A percentile compares a stretch with the other conserved stretches of the same genome.
Evolutionary conservation across 768 basidiomycete species (phyloP).

Genomic region (Lyophyllum shimeji): DNA sequence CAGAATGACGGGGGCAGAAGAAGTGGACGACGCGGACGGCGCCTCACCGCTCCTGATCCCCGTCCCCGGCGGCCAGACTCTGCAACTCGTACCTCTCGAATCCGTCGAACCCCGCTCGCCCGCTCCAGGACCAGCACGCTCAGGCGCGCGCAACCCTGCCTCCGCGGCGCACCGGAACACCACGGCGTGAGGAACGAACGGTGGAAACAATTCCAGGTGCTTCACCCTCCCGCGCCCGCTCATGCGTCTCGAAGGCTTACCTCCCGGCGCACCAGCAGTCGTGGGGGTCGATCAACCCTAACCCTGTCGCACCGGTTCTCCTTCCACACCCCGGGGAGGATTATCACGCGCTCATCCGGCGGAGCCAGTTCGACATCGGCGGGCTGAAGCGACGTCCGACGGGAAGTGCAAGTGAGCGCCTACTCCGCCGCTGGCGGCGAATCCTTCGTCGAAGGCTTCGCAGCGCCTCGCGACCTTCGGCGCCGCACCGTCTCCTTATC

Average conservation of each 20-base stretch:
- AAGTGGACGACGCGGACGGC: neutral
- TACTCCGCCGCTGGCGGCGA: slow-evolving; percentile 38
- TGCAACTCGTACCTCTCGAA: neutral
- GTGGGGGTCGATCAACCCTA: too few species aligned
- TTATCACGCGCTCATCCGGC: slow-evolving; percentile 75
- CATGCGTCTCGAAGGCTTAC: slow-evolving; percentile 3
- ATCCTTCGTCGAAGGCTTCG: slow-evolving; percentile 54
- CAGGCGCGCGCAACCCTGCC: too few species aligned
- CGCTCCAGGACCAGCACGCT: neutral
- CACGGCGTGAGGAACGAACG: too few species aligned
- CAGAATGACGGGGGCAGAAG: neutral
- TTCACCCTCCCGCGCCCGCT: slow-evolving; percentile 6
- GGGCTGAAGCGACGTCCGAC: slow-evolving; percentile 63
- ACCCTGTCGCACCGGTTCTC: slow-evolving; percentile 82
- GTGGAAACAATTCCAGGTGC: neutral
- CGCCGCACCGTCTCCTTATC: slow-evolving; percentile 45
- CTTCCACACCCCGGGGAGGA: slow-evolving; percentile 72
- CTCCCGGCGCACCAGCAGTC: too few species aligned
- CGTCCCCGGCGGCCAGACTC: slow-evolving; percentile 8
- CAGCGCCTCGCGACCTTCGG: slow-evolving; percentile 40
- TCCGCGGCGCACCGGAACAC: too few species aligned
- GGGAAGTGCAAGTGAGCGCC: slow-evolving; percentile 66
- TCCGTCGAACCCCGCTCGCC: neutral
- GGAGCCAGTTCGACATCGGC: slow-evolving; percentile 57
- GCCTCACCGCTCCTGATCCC: slow-evolving; percentile 7